Base-by-base conservation (phyloP, 163 green algal species). In the Volvox carteri region DNA sequence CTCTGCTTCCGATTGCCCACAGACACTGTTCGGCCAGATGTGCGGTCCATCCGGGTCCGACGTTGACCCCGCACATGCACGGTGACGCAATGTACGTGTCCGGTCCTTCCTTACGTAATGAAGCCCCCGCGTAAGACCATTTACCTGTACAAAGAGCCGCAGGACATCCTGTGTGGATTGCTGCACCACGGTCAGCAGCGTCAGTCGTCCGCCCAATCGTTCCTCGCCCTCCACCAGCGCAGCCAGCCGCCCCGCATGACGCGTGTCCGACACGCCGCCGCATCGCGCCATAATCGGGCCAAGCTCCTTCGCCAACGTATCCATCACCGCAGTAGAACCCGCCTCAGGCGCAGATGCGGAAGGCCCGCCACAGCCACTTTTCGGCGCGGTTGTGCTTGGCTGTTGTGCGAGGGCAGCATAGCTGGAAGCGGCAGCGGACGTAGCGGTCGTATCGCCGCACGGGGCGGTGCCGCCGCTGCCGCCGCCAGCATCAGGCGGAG, bases 121-220 rank as follows among this genome's bases (percentile, higher is more conserved):
- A n/a, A n/a, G n/a, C n/a, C n/a, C n/a, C n/a, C n/a, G n/a, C n/a
- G n/a, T n/a, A n/a, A n/a, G n/a, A n/a, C n/a, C n/a, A 30, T 65
- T n/a, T 52, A 87, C 81, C 81, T 87, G 81, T 65, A 87, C 81
- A 35, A 87, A 72, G 9, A 8, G 11, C 19, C 81, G 65, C 65
- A 87, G 81, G 65, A 87, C 81, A 21, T 87, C 81, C 35, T 72
- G 81, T 19, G 65, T 41, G 1, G 81, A 87, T 46, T 60, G 46
- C 65, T 72, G 65, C 46, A 89, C 50, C 84, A 89, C 70, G 2
- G 25, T 76, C 50, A 89, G 70, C 70, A 89, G 84, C 84, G 84
- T 89, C 28, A 89, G 37, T 39, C 70, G 68, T 23, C 84, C 84
- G 28, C 84, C 84, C 84, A 89, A 54, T 28, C 84, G 68, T 28